A percentile compares a stretch with the other conserved stretches of the same genome.
Conservation (phyloP, 306 rosid genomes). For the Vigna angularis region DNA sequence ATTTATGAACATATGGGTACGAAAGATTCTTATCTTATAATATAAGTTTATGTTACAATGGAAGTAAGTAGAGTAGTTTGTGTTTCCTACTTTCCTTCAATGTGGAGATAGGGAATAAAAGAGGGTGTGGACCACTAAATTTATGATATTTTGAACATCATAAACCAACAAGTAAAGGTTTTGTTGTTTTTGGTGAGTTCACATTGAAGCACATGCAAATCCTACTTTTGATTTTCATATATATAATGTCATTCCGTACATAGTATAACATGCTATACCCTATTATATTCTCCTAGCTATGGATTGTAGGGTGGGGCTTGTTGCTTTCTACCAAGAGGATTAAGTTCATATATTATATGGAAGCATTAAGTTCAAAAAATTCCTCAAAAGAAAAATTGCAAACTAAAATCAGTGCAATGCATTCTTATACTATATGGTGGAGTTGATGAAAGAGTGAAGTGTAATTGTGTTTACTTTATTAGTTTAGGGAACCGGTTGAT, state of each 20-base stretch:
- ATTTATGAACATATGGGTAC: slow-evolving; percentile 23
- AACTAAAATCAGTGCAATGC: too few relatives aligned
- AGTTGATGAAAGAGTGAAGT: too few relatives aligned
- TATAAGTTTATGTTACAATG: slow-evolving; percentile 13
- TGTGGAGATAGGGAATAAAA: too few relatives aligned
- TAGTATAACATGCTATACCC: not conserved
- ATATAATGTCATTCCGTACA: not conserved
- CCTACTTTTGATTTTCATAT: not conserved
- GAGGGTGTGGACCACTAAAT: too few relatives aligned
- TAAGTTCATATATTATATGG: too few relatives aligned
- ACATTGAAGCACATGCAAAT: slow-evolving; percentile 37
- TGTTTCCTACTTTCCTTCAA: too few relatives aligned
- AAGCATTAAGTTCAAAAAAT: too few relatives aligned
- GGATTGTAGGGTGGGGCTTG: slow-evolving; percentile 3
- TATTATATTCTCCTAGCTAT: not conserved
- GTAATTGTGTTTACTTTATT: too few relatives aligned
- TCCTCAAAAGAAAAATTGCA: too few relatives aligned
- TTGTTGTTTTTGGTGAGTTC: not conserved
- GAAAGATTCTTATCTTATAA: not conserved
- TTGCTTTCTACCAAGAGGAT: not conserved
- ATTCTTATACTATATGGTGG: too few relatives aligned
- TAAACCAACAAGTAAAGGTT: not conserved
- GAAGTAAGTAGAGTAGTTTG: not conserved
- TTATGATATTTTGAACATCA: not conserved
- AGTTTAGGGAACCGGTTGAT: too few relatives aligned